Evolutionary conservation across 2,329 filamentous ascomycete species (phyloP).

Genomic region (Xylariaceae sp.): DNA sequence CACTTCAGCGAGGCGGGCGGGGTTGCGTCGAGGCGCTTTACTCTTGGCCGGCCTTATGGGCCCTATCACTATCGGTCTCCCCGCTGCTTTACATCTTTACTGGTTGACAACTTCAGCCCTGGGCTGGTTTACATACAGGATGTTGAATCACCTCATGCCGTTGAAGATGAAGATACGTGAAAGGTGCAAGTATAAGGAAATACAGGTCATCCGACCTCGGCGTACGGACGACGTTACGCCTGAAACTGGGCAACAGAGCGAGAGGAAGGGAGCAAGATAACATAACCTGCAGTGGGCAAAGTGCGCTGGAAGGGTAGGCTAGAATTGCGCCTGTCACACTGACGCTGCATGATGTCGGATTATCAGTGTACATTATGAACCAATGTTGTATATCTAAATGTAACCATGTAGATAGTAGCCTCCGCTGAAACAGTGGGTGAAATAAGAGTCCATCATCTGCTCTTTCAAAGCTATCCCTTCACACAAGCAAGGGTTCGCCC

Average conservation of each 20-base stretch:
- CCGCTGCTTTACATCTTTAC: constrained; percentile 48
- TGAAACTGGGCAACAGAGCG: background rate
- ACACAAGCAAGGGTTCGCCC: background rate
- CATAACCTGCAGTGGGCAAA: background rate
- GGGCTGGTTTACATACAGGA: constrained; percentile 25
- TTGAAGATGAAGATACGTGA: constrained; percentile 14
- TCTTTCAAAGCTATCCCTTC: background rate
- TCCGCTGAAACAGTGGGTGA: background rate
- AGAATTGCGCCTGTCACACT: background rate
- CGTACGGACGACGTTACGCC: background rate
- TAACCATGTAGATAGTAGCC: constrained; percentile 1
- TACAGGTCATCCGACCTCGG: constrained; percentile 23
- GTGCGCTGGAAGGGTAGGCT: too few relatives aligned
- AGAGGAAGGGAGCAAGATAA: background rate
- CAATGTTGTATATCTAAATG: background rate
- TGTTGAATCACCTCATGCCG: constrained; percentile 32
- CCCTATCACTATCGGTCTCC: constrained; percentile 43
- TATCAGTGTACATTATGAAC: background rate
- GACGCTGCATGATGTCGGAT: background rate
- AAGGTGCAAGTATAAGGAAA: constrained; percentile 27
- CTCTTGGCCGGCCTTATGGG: constrained; percentile 38
- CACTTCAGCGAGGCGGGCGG: background rate
- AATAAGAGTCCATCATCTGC: background rate
- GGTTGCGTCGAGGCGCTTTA: constrained; percentile 36
- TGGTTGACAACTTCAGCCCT: constrained; percentile 43